Evolutionary conservation across 2,329 filamentous ascomycete genomes (phyloP), one percentile per base, ranked within the genome.

Genomic region (Trichophyton rubrum): DNA sequence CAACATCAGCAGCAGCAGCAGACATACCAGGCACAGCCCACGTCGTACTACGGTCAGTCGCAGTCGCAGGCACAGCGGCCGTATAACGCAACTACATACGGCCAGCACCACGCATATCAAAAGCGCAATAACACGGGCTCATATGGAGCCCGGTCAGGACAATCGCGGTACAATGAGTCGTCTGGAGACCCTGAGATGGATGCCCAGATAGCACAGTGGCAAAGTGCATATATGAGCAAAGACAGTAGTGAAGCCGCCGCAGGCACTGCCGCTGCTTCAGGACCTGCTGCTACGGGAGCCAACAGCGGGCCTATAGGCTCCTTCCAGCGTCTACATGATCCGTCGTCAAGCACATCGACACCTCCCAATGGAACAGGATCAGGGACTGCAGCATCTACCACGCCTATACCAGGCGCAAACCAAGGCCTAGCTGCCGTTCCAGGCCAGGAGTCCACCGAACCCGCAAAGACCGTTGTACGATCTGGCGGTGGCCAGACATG

Each of bases 131-230:
- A 56, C 11, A 24, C 13, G 7, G 22, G 17, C 9, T 20, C 55
- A 24, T 56, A 56, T 22, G 71, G 70, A 33, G 70, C 69, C 7
- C 30, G 56, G 38, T 15, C 33, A 22, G 56, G 15, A 6, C 33
- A 33, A 13, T 3, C 38, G 24, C 62, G 60, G 59, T 71, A 69
- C 38, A 68, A 68, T 20, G 76, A 76, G 35, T 65, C 73, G 8
- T 74, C 72, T 35, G 73, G 82, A 58, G 84, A 96, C 68, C 84
- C 89, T 2, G 90, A 96, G 66, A 87, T 89, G 78, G 90, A 93
- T 61, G 90, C 89, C 33, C 89, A 95, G 73, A 91, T 96, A 63
- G 90, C 91, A 56, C 89, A 95, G 73, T 96, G 92, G 90, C 90
- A 95, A 74, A 92, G 87, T 73, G 89, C 90, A 27, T 96, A 96